Evolutionary conservation across 352 stramenopile species (phyloP).

Genomic region (Phytophthora ramorum): DNA sequence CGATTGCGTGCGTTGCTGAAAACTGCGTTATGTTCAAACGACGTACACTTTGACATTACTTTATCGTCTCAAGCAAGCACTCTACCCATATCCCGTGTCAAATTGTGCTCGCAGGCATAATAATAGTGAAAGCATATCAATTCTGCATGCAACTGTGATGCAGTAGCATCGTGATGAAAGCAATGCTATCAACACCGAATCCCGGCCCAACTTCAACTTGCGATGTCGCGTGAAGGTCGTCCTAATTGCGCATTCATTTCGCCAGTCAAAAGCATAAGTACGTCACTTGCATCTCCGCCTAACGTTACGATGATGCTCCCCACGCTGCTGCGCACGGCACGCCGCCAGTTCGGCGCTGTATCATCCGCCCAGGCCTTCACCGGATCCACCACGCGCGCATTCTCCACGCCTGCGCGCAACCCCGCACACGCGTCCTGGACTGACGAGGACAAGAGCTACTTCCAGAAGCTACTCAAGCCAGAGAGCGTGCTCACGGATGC

Average conservation of each 20-base stretch:
- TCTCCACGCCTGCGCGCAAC: constrained; percentile 49
- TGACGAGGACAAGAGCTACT: constrained; percentile 68
- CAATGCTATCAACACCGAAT: too few relatives aligned
- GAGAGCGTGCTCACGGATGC: constrained; percentile 69
- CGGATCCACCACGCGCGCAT: constrained; percentile 9
- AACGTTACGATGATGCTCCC: constrained; percentile 26
- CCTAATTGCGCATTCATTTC: constrained; percentile 18
- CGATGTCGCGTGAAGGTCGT: constrained; percentile 6
- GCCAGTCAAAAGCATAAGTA: constrained; percentile 8
- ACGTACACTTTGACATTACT: neutral
- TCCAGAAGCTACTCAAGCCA: constrained; percentile 65
- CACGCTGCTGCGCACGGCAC: constrained; percentile 24
- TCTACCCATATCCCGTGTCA: too few relatives aligned
- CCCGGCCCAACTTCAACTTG: constrained; percentile 22
- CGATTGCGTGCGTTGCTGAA: neutral
- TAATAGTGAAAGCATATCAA: neutral
- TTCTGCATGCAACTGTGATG: too few relatives aligned
- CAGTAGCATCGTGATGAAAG: too few relatives aligned
- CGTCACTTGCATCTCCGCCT: neutral
- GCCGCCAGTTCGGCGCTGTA: constrained; percentile 8
- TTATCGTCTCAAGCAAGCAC: neutral
- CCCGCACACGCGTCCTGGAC: constrained; percentile 60
- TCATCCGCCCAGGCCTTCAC: constrained; percentile 14
- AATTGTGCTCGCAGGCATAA: too few relatives aligned
- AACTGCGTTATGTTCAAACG: neutral